Evolutionary conservation across 495 filamentous ascomycete genomes (phyloP), one percentile per base, ranked within the genome.

Genomic region (Cetradonia linearis): DNA sequence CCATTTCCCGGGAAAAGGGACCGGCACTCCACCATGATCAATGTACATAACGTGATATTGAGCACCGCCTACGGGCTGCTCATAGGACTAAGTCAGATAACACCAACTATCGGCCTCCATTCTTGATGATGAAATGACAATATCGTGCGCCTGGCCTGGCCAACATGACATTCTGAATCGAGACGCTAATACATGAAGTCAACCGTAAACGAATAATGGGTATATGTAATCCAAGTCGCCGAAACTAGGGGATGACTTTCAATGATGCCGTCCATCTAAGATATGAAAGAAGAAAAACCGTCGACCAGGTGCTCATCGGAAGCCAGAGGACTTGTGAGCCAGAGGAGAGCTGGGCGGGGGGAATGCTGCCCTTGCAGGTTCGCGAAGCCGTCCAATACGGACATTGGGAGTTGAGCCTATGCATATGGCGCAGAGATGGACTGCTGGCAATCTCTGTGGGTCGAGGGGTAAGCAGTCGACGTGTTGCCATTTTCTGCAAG

Each of bases 401-500:
- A 83, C 78, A 59, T 78, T 78, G 0, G 87, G 87, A 6, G 87
- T 91, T 59, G 88, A 83, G 34, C 71, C 72, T 9, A 83, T 83
- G 67, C 89, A 95, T 65, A 85, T 91, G 20, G 86, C 73, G 67
- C 89, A 95, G 14, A 93, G 83, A 70, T 89, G 92, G 11, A 91
- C 85, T 0, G 78, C 78, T 25, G 88, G 87, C 48, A 88, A 76
- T 46, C 71, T 75, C 55, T 85, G 79, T 9, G 73, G 70, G 59
- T 84, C 84, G 28, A 91, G 76, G 20, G 86, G 85, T 36, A 91
- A 79, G 68, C 90, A 96, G 65, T 78, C 78, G 7, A 83, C 86
- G 67, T 96, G 90, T 33, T 91, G 79, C 83, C 85, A 92, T 72
- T 91, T 86, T 42, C 82, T 85, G 72, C 90, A 96, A 5, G 89